These are phyloP conservation scores for Knoxia roxburghii DNA, from an alignment of 257 asterid genomes.

Conservation along the genomic window DNA sequence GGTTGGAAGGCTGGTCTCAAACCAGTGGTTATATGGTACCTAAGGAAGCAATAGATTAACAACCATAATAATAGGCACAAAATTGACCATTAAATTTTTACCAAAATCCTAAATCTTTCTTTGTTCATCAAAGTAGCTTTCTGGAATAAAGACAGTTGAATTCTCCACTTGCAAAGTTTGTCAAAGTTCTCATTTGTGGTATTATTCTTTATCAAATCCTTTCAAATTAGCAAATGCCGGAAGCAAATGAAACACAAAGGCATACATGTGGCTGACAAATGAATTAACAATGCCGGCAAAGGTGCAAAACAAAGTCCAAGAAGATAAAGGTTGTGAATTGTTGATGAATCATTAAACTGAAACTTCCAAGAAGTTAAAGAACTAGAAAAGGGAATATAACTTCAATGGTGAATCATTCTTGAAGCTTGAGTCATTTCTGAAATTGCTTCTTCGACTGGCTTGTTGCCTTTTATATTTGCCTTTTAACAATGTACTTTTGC, in stretches of 20 bases:
- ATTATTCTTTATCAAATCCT: background rate
- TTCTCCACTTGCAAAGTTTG: background rate
- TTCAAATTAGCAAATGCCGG: background rate
- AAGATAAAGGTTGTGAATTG: no score
- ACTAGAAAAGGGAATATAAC: background rate
- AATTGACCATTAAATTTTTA: background rate
- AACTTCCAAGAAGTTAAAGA: no score
- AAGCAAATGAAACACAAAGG: background rate
- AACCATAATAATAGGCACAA: no score
- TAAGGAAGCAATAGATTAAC: no score
- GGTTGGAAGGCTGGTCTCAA: no score
- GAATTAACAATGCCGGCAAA: background rate
- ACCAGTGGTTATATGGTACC: no score
- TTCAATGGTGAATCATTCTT: background rate
- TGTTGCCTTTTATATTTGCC: background rate
- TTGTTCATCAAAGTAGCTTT: no score
- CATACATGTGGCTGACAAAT: background rate
- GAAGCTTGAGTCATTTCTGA: background rate
- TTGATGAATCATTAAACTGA: background rate
- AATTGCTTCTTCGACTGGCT: background rate
- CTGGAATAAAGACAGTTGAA: background rate
- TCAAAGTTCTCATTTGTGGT: background rate
- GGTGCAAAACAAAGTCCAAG: no score
- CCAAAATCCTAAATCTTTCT: no score
- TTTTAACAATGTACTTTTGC: background rate